Percentiles rank a stretch among this genome's conserved stretches.
These are phyloP conservation scores for Melastoma malabathricum DNA, from an alignment of 345 rosid genomes.

Conservation along the genomic window DNA sequence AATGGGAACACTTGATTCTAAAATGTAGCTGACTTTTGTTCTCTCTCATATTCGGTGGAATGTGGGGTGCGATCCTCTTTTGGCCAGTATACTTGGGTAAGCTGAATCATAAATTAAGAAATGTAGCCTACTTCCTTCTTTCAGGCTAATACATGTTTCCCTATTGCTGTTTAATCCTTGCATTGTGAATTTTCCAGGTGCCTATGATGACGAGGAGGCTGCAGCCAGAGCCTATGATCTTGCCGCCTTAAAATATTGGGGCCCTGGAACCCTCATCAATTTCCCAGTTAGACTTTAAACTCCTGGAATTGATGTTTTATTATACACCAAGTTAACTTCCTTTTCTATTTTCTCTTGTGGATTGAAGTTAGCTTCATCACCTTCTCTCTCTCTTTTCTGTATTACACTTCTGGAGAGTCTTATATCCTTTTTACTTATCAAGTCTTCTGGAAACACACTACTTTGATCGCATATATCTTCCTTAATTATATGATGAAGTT, in stretches of 20 bases:
- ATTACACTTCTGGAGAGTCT: too few species aligned
- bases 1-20: background rate
- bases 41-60: constrained; percentile 2
- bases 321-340: background rate
- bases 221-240: constrained; percentile 99
- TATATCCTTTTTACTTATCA: background rate
- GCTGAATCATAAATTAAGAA: constrained; percentile 8
- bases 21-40: background rate
- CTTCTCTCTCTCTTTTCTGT: too few species aligned
- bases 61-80: constrained; percentile 10
- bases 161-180: background rate
- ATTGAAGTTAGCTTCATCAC: background rate
- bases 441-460: background rate
- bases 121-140: too few species aligned
- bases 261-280: constrained; percentile 94
- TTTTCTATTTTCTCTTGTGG: background rate
- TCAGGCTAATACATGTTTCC: background rate
- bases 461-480: background rate
- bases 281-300: constrained; percentile 54
- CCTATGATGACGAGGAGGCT: constrained; percentile 99
- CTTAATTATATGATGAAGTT: background rate
- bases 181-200: constrained; percentile 34
- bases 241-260: constrained; percentile 98
- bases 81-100: constrained; percentile 87
- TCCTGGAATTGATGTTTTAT: too few species aligned